Conservation (phyloP, 345 rosid species). For the Eucalyptus sideroxylon region DNA sequence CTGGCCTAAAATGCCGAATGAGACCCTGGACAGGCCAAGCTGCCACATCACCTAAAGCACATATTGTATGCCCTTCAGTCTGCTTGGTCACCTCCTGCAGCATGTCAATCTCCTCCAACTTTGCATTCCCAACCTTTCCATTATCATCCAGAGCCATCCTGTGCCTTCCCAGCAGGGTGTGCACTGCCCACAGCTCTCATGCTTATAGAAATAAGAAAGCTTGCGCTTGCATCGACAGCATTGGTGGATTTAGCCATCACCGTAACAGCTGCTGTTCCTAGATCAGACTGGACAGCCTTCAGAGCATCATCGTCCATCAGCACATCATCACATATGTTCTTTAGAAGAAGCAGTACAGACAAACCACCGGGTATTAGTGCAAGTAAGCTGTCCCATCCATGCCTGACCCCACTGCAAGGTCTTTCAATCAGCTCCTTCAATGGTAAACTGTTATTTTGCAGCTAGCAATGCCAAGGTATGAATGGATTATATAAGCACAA, state of each 20-base stretch:
- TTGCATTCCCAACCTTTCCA: conserved; percentile 96
- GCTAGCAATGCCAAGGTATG: no score
- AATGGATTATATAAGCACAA: no score
- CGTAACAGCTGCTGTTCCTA: conserved; percentile 88
- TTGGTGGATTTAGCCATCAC: conserved; percentile 98
- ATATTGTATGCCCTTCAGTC: conserved; percentile 93
- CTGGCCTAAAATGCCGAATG: conserved; percentile 93
- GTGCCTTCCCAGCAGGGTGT: conserved; percentile 98
- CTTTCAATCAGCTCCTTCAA: conserved; percentile 82
- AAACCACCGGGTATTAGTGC: conserved; percentile 87
- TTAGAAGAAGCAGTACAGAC: conserved; percentile 63
- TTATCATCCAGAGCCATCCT: conserved; percentile 98
- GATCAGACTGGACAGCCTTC: conserved; percentile 85
- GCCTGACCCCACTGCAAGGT: conserved; percentile 87
- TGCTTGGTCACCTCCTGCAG: conserved; percentile 95
- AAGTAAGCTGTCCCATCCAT: conserved; percentile 95
- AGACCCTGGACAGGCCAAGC: conserved; percentile 99
- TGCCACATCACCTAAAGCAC: conserved; percentile 98
- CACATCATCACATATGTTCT: conserved; percentile 81
- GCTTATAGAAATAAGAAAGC: conserved; percentile 96
- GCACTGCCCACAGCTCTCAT: conserved; percentile 97
- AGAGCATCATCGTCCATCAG: conserved; percentile 94
- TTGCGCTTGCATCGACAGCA: conserved; percentile 93
- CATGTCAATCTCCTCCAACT: conserved; percentile 95
- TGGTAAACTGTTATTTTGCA: conserved; percentile 30